Evolutionary conservation across 192 early-diverging fungal genomes (phyloP).

Genomic region (Umbelopsis sp.): DNA sequence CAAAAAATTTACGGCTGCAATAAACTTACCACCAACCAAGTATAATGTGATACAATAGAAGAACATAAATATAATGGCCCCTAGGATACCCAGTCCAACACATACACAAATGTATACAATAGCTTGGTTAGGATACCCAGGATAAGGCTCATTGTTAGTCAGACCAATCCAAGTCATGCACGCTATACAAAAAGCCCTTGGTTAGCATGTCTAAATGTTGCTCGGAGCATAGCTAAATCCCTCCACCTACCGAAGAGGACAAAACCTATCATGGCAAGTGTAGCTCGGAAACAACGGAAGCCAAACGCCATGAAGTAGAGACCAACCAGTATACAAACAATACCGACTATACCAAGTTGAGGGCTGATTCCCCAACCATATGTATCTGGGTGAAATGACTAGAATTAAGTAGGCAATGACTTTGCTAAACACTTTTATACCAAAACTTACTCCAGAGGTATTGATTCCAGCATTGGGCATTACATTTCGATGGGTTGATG

Average conservation of each 20-base stretch:
- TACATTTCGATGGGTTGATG: background rate
- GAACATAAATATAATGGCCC: conserved; percentile 34
- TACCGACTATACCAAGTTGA: conserved; percentile 44
- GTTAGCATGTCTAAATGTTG: background rate
- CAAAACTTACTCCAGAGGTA: conserved; percentile 37
- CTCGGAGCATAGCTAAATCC: background rate
- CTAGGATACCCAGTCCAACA: conserved; percentile 32
- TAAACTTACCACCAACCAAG: conserved; percentile 61
- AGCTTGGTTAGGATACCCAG: conserved; percentile 31
- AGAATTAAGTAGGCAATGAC: background rate
- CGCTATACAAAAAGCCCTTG: conserved; percentile 21
- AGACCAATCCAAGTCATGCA: conserved; percentile 43
- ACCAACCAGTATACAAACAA: conserved; percentile 44
- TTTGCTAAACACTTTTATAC: background rate
- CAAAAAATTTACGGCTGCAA: background rate
- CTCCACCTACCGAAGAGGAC: conserved; percentile 51
- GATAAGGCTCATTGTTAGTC: conserved; percentile 35
- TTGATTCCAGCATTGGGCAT: conserved; percentile 32
- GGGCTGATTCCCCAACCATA: conserved; percentile 41
- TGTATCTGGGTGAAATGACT: conserved; percentile 22
- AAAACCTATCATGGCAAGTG: conserved; percentile 49
- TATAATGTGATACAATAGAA: conserved; percentile 66
- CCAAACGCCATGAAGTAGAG: conserved; percentile 53
- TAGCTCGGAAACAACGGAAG: conserved; percentile 48
- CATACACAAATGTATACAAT: conserved; percentile 35